Evolutionary conservation across 306 rosid species (phyloP), one percentile per base, ranked within the genome.

Genomic region (Lathyrus aphaca): DNA sequence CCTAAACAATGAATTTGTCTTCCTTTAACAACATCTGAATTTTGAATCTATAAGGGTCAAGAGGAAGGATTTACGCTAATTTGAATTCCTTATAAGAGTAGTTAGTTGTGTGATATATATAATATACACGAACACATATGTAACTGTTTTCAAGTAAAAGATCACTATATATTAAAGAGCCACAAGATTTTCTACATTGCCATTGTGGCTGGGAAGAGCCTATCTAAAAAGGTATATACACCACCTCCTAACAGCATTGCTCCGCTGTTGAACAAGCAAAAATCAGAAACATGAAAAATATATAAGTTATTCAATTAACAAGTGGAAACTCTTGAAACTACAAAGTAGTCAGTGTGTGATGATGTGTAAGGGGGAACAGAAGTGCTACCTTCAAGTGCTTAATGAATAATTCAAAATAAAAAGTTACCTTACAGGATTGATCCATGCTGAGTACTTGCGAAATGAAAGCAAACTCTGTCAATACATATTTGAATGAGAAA

Each of bases 221-320:
- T 88, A 81, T 92, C 95, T 80, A 92, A 74, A 86, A 92, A 92
- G 57, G 91, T 86, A 74, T 89, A 92, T 5, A 89, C 69, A 63
- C 98, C 96, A 68, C 98, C 98, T 45, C 96, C 91, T 75, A 92
- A 70, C 54, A 92, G 69, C 79, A 90, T 83, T 51, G 96, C 98
- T 51, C 96, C 98, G 10, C 96, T 90, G 96, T 30, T 38, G 5
- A 42, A 74, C 65, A 78, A 71, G 60, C 66, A 67, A 74, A 74
- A 44, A 77, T 77, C 61, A 77, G 74, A 73, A 69, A 57, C 56
- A 50, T 43, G 40, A 15, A 32, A 46, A 63, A 17, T 19, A 17
- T 19, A 58, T 14, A 3, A 61, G 71, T 49, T 59, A 46, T 14
- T 16, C 29, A 55, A 61, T 10, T 25, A 72, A 32, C 29, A 79